Evolutionary conservation across 2,329 filamentous ascomycete genomes (phyloP), one percentile per base, ranked within the genome.

Genomic region (Phaeophleospora eucalypticola): DNA sequence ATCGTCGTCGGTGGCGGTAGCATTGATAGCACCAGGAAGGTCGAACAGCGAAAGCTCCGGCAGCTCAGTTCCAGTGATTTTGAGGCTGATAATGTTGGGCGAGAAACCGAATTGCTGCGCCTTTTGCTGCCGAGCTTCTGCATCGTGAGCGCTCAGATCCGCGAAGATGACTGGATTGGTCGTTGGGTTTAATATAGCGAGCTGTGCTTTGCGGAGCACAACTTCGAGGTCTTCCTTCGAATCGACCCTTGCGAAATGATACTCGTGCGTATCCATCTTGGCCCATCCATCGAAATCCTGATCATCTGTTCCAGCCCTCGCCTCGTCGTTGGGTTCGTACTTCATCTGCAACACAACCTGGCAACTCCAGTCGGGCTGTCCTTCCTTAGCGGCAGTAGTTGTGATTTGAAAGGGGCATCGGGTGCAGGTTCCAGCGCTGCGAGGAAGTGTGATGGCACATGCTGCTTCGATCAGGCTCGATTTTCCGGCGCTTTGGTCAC

Each of bases 1-100:
- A 14, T 90, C 82, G 2, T 79, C 72, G 1, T 44, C 51, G 6
- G 81, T 74, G 2, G 81, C 79, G 0, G 83, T 77, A 6, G 84
- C 84, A 16, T 82, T 81, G 51, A 95, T 91, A 0, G 94, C 81
- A 0, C 89, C 89, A 0, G 89, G 89, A 0, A 95, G 74, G 51
- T 95, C 89, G 51, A 87, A 91, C 58, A 95, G 94, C 0, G 84
- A 88, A 0, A 95, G 64, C 4, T 87, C 82, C 0, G 87, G 84
- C 0, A 91, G 75, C 0, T 74, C 75, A 0, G 86, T 85, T 0
- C 84, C 85, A 0, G 81, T 81, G 19, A 95, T 89, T 43, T 89
- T 80, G 0, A 95, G 71, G 0, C 83, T 78, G 0, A 95, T 83
- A 0, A 89, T 77, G 54, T 95, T 95, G 0, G 89, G 89, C 0